Evolutionary conservation across 1,139 yeast genomes (phyloP).

Genomic region (Magnusiomyces magnusii): DNA sequence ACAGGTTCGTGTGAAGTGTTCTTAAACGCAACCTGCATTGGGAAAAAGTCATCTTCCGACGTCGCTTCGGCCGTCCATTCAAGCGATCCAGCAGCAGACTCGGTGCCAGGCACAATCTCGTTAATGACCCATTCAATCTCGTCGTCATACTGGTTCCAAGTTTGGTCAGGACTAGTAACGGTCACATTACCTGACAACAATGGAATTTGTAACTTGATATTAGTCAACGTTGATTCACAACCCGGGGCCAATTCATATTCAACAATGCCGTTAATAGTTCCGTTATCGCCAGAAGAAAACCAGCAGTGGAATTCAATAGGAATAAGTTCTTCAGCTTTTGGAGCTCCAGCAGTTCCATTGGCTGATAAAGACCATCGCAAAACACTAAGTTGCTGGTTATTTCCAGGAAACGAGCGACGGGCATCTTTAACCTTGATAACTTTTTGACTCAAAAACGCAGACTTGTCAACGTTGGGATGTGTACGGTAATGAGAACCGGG

Average conservation of each 20-base stretch:
- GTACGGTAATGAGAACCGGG: conserved; percentile 66
- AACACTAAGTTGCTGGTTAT: conserved; percentile 84
- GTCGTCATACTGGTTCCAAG: conserved; percentile 36
- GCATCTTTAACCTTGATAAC: conserved; percentile 70
- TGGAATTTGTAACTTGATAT: conserved; percentile 62
- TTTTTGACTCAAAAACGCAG: conserved; percentile 49
- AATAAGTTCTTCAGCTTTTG: conserved; percentile 52
- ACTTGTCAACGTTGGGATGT: conserved; percentile 91
- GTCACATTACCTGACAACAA: conserved; percentile 48
- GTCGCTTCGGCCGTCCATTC: conserved; percentile 70
- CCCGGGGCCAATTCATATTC: conserved; percentile 67
- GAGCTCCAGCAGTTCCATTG: conserved; percentile 42
- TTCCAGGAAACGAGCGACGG: conserved; percentile 76
- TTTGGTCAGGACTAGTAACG: conserved; percentile 36
- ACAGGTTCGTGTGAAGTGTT: conserved; percentile 28
- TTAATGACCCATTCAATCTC: conserved; percentile 37
- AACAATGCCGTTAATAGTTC: conserved; percentile 64
- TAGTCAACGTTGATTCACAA: conserved; percentile 45
- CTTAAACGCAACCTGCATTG: conserved; percentile 58
- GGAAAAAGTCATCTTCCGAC: conserved; percentile 83
- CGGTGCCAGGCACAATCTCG: conserved; percentile 34
- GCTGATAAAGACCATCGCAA: conserved; percentile 60
- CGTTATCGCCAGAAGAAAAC: conserved; percentile 58
- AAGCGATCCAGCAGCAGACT: conserved; percentile 53
- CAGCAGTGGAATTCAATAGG: conserved; percentile 81